phyloP scores from a whole-genome alignment of 139 green algal species.

The Closterium sp. region DNA sequence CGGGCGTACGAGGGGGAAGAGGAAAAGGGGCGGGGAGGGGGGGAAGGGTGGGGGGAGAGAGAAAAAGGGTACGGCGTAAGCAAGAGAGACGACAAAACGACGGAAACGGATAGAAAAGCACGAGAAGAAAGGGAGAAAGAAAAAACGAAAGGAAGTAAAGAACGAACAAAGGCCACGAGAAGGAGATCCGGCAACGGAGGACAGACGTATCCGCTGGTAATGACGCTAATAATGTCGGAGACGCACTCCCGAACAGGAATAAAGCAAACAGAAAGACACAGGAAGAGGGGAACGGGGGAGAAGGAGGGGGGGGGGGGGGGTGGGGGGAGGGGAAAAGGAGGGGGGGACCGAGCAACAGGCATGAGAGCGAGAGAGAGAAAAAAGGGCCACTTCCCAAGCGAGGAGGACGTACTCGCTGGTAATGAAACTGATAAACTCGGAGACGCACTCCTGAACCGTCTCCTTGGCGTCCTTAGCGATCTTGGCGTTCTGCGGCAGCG shows the following conservation, averaged over 20 bases:
- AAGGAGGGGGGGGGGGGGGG: too few species aligned
- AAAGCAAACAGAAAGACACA: too few species aligned
- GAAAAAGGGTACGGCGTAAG: not conserved
- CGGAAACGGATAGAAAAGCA: too few species aligned
- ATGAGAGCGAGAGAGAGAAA: conserved; percentile 25
- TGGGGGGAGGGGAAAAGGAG: too few species aligned
- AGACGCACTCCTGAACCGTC: conserved; percentile 97
- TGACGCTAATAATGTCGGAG: conserved; percentile 98
- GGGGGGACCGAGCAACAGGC: too few species aligned
- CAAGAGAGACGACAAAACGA: not conserved
- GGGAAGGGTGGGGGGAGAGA: not conserved
- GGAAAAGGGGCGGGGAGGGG: not conserved
- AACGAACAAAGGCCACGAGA: not conserved
- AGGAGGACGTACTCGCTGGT: conserved; percentile 84
- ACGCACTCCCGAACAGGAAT: conserved; percentile 97
- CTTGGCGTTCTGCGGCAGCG: conserved; percentile 73
- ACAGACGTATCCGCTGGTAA: conserved; percentile 83
- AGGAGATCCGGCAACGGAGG: not conserved
- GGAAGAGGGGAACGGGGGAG: too few species aligned
- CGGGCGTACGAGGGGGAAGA: not conserved
- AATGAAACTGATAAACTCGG: conserved; percentile 99
- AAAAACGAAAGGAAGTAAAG: not conserved
- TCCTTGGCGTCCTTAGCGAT: conserved; percentile 99
- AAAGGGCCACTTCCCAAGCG: not conserved
- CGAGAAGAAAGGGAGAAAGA: not conserved